phyloP scores from a whole-genome alignment of 257 asterid species.

The Nicotiana undulata region DNA sequence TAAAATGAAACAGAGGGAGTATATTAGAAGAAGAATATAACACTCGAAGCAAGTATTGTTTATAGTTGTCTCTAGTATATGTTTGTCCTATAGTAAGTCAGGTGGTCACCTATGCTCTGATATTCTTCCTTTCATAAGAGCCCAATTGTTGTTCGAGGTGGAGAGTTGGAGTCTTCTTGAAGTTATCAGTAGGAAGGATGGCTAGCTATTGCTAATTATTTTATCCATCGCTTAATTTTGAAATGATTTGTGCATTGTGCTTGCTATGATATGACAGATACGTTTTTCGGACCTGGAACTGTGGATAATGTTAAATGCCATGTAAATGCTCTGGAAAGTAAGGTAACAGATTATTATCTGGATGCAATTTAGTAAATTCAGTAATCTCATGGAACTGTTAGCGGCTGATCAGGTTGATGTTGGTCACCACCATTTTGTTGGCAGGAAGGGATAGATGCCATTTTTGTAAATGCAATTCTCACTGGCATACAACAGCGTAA shows the following conservation, averaged over 20 bases:
- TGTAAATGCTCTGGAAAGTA: slow-evolving; percentile 56
- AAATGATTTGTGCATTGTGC: background rate
- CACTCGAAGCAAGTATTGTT: background rate
- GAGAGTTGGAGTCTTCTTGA: background rate
- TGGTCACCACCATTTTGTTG: background rate
- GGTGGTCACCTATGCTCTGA: background rate
- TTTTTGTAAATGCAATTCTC: slow-evolving; percentile 85
- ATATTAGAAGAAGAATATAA: background rate
- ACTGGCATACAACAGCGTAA: slow-evolving; percentile 83
- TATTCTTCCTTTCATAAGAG: background rate
- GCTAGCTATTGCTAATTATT: background rate
- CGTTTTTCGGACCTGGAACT: slow-evolving; percentile 81
- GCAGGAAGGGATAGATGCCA: slow-evolving; percentile 75
- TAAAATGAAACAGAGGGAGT: too few species aligned
- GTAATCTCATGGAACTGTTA: background rate
- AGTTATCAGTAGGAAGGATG: background rate
- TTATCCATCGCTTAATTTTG: background rate
- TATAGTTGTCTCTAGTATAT: background rate
- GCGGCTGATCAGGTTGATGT: background rate
- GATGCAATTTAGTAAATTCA: background rate
- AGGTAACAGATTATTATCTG: slow-evolving; percentile 33
- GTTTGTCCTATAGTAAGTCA: background rate
- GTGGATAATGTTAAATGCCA: slow-evolving; percentile 67
- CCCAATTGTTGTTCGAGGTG: background rate
- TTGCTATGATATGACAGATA: slow-evolving; percentile 40